Conservation (phyloP, 208 protist genomes). For the Naegleria lovaniensis region DNA sequence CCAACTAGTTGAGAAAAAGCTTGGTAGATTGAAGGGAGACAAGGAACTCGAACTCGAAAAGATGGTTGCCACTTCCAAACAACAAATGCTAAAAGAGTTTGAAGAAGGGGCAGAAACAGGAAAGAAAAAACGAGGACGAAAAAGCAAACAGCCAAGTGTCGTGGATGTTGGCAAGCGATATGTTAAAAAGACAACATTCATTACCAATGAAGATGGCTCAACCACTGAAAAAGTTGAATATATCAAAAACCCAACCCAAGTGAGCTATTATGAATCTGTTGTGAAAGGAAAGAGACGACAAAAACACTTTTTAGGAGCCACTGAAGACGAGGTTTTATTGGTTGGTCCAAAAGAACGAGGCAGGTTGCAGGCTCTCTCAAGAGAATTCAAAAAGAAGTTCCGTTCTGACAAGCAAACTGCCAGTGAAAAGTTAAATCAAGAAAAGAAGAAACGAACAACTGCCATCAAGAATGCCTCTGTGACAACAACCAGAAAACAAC, state of each 20-base stretch:
- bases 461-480: conserved; percentile 1
- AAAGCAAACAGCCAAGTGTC: neutral
- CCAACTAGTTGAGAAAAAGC: neutral
- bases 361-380: neutral
- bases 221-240: neutral
- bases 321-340: neutral
- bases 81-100: neutral
- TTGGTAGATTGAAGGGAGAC: neutral
- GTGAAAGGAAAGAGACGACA: neutral
- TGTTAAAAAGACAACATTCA: conserved; percentile 3
- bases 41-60: neutral
- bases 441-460: neutral
- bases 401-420: neutral
- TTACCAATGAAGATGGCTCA: neutral
- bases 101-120: neutral
- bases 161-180: neutral
- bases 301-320: neutral
- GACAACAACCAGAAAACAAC: neutral
- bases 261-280: neutral
- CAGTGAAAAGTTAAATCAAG: neutral
- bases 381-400: conserved; percentile 3
- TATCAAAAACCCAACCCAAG: conserved; percentile 1
- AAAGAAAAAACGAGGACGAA: neutral
- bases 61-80: neutral
- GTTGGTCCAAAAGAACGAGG: conserved; percentile 1